These are phyloP conservation scores for Claviceps spartinae DNA, from an alignment of 2,329 filamentous ascomycete species.

Conservation along the genomic window DNA sequence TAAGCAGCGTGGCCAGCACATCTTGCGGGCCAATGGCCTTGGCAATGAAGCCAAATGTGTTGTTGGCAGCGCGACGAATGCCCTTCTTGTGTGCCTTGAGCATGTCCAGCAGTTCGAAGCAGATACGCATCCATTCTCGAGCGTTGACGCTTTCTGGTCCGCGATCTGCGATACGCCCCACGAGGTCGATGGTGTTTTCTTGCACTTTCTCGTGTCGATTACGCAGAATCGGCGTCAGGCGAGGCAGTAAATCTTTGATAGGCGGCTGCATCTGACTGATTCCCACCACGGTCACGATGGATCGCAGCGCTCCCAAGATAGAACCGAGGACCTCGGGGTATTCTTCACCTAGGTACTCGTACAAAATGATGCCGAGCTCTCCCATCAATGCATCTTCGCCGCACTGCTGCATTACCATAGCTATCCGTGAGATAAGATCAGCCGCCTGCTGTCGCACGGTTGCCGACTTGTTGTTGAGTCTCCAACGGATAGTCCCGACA, in stretches of 20 bases:
- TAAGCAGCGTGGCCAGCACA: slow-evolving; percentile 85
- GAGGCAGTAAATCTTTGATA: slow-evolving; percentile 88
- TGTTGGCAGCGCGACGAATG: slow-evolving; percentile 94
- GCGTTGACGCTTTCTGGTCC: slow-evolving; percentile 94
- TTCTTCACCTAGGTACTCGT: slow-evolving; percentile 96
- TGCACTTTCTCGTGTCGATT: slow-evolving; percentile 99
- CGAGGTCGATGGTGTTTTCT: slow-evolving; percentile 96
- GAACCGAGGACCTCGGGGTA: slow-evolving; percentile 96
- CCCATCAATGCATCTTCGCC: slow-evolving; percentile 92
- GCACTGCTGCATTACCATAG: slow-evolving; percentile 98
- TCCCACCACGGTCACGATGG: slow-evolving; percentile 94
- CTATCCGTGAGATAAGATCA: slow-evolving; percentile 90
- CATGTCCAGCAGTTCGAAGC: slow-evolving; percentile 98
- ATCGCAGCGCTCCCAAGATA: slow-evolving; percentile 85
- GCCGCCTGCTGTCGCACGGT: slow-evolving; percentile 95
- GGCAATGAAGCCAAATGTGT: slow-evolving; percentile 98
- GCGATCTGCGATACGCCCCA: slow-evolving; percentile 93
- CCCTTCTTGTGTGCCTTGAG: slow-evolving; percentile 99
- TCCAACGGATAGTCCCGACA: slow-evolving; percentile 89
- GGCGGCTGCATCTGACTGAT: slow-evolving; percentile 97
- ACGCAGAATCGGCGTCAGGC: slow-evolving; percentile 91
- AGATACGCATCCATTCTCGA: slow-evolving; percentile 99
- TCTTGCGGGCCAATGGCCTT: slow-evolving; percentile 98
- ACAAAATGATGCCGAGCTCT: slow-evolving; percentile 85
- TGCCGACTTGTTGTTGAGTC: slow-evolving; percentile 93